Evolutionary conservation across 768 basidiomycete genomes (phyloP), one percentile per base, ranked within the genome.

Genomic region (Boletus tylopilopsis): DNA sequence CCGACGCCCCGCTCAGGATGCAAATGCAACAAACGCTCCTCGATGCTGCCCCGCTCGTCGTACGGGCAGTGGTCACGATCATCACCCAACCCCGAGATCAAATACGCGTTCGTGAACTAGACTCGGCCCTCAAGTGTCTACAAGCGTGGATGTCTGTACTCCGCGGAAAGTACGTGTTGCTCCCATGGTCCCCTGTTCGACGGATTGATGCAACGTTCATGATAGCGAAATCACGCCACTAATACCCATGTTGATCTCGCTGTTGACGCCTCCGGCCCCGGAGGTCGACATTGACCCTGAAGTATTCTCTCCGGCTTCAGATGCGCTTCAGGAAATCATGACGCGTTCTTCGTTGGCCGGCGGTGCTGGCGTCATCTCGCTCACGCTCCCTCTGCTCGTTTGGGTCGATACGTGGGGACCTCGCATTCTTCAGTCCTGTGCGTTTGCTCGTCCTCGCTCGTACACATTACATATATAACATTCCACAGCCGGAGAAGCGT

Each of bases 351-450:
- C 85, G 0, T 74, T 94, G 25, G 75, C 84, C 1, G 80, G 85
- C 45, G 90, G 89, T 0, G 71, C 76, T 1, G 90, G 87, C 2
- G 76, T 76, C 16, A 78, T 78, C 46, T 78, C 85, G 0, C 76
- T 94, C 25, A 92, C 92, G 0, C 89, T 94, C 60, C 94, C 94
- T 3, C 71, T 97, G 7, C 71, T 96, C n/a, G 68, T 82, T 4
- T 97, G 92, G 91, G 61, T 85, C 1, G 76, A 84, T 50, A 64
- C 71, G 0, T 71, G 75, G 37, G 90, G 86, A 8, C 60, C 57
- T 24, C 64, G 35, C 11, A 79, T 87, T 19, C 62, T 78, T 15
- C 62, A 72, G 30, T 59, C 56, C 15, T 63, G 75, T 75, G 56
- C 64, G 71, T 64, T 64, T 35, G 19, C 15, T 39, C 42, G 36